Base-by-base conservation (phyloP, 106 monocot species). In the Phalaenopsis equestris region DNA sequence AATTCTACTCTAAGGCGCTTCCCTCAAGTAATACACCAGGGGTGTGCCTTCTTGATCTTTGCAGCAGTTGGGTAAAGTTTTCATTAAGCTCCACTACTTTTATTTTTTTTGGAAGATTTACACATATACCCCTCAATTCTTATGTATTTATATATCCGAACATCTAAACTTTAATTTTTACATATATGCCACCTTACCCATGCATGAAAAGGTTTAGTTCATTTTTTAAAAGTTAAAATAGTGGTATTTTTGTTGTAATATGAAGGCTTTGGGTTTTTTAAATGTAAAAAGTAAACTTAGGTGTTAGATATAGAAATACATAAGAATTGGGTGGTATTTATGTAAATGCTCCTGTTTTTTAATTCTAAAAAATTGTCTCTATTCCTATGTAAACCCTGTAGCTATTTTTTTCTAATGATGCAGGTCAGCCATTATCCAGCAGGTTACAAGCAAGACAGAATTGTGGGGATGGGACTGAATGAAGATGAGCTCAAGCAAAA, bases 391-490 rank as follows among this genome's bases (percentile, higher is more conserved):
- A 72, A 23, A 41, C 16, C 12, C 52, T 52, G 14, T 8, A 24
- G 5, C 72, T 15, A 36, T 72, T 36, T 39, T 39, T 72, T 72
- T 3, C 3, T 72, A 39, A 39, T 72, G 72, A 48, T 88, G 23
- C 72, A 97, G 94, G 85, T 97, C 67, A 89, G 96, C 74, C 96
- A 97, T 82, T 97, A 87, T 82, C 96, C 96, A 21, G 9, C 84
- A 21, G 90, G 94, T 61, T 97, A 97, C 85, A 90, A 79, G 72
- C 96, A 97, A 79, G 94, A 92, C 76, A 94, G 85, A 75, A 89
- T 97, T 80, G 92, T 89, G 37, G 96, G 96, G 15, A 94, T 94
- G 94, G 96, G 96, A 42, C 82, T 97, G 90, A 97, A 97, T 77
- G 94, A 97, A 78, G 92, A 87, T 14, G 94, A 97, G 83, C 94